Conservation (phyloP, 805 yeast genomes). For the Nakazawaea pomicola region DNA sequence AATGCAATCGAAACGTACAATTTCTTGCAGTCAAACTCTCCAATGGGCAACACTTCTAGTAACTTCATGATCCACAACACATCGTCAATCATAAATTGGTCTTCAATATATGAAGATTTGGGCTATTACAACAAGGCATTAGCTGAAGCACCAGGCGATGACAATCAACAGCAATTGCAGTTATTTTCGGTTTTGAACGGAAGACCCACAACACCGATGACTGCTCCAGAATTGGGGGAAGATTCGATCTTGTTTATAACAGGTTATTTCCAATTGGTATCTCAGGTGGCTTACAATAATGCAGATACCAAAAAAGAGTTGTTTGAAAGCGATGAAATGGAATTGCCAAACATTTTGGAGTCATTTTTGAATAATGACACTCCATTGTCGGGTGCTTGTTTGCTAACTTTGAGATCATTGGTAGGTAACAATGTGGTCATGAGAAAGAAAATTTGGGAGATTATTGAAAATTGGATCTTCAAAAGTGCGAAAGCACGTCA, state of each 20-base stretch:
- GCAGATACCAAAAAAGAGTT: slow-evolving; percentile 26
- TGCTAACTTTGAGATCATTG: slow-evolving; percentile 54
- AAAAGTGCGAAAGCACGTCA: slow-evolving; percentile 22
- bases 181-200: neutral
- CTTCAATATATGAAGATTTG: slow-evolving; percentile 29
- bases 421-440: slow-evolving; percentile 39
- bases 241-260: slow-evolving; percentile 74
- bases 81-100: slow-evolving; percentile 28
- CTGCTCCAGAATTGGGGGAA: slow-evolving; percentile 61
- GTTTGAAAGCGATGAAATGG: slow-evolving; percentile 27
- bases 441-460: slow-evolving; percentile 57
- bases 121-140: slow-evolving; percentile 26
- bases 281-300: slow-evolving; percentile 43
- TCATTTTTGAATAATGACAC: slow-evolving; percentile 24
- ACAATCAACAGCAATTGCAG: slow-evolving; percentile 2
- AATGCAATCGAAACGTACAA: slow-evolving; percentile 48
- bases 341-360: slow-evolving; percentile 22
- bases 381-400: slow-evolving; percentile 39
- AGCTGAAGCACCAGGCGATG: slow-evolving; percentile 14
- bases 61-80: slow-evolving; percentile 21
- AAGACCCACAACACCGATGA: neutral
- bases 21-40: slow-evolving; percentile 31
- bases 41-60: slow-evolving; percentile 15
- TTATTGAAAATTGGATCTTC: slow-evolving; percentile 67
- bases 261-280: slow-evolving; percentile 65